Percentiles rank a stretch among this genome's conserved stretches.
Evolutionary conservation across 2,329 filamentous ascomycete genomes (phyloP).

Genomic region (Pseudogymnoascus sp.): DNA sequence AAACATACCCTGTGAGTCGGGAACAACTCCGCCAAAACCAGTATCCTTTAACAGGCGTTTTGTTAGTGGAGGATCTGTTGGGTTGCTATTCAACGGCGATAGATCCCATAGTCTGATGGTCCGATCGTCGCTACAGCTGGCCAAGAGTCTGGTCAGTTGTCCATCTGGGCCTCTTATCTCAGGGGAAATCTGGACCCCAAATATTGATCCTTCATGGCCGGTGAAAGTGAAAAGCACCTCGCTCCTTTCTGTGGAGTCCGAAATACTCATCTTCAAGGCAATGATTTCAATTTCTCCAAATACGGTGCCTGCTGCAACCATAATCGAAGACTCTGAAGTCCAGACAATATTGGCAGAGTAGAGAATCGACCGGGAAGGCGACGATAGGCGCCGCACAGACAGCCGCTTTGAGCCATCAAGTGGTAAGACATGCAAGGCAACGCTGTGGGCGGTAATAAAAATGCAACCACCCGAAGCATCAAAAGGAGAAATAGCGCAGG

Average conservation of each 20-base stretch:
- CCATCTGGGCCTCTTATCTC: slow-evolving; percentile 35
- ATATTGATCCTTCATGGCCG: slow-evolving; percentile 86
- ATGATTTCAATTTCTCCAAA: slow-evolving; percentile 93
- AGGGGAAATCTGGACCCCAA: slow-evolving; percentile 73
- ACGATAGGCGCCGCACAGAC: slow-evolving; percentile 42
- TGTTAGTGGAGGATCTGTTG: neutral
- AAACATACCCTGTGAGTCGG: neutral
- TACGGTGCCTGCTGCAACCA: slow-evolving; percentile 82
- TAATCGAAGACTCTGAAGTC: slow-evolving; percentile 47
- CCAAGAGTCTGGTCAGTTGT: slow-evolving; percentile 52
- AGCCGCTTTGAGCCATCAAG: slow-evolving; percentile 21
- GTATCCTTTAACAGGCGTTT: slow-evolving; percentile 40
- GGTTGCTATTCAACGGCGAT: slow-evolving; percentile 8
- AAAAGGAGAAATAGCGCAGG: slow-evolving; percentile 47
- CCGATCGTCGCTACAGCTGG: slow-evolving; percentile 90
- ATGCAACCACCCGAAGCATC: slow-evolving; percentile 38
- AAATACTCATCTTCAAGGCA: slow-evolving; percentile 49
- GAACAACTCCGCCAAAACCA: slow-evolving; percentile 43
- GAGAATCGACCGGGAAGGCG: slow-evolving; percentile 71
- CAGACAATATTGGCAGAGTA: slow-evolving; percentile 73
- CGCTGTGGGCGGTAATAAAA: slow-evolving; percentile 81
- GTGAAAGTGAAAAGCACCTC: slow-evolving; percentile 46
- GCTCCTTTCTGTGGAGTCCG: slow-evolving; percentile 20
- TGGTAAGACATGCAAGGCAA: slow-evolving; percentile 47
- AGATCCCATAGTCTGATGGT: slow-evolving; percentile 86